Evolutionary conservation across 176 grass and related monocot species (phyloP), one percentile per base, ranked within the genome.

Genomic region (Cocos nucifera): DNA sequence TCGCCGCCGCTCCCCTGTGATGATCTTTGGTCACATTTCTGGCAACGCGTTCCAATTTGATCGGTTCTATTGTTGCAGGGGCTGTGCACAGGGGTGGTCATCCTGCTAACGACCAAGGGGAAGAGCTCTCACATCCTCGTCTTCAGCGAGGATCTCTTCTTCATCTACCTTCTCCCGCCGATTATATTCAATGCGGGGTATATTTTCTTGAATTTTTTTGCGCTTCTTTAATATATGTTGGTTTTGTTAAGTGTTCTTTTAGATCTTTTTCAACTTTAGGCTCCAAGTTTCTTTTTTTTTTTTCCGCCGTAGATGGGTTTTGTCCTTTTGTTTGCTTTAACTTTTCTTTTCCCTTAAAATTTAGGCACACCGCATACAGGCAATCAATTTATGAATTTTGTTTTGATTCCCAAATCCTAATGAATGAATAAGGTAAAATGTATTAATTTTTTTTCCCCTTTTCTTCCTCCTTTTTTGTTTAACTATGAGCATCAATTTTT

Each of bases 101-200:
- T 98, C 65, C 62, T 91, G 81, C 77, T 88, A 29, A 83, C 84
- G 15, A 89, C 94, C 9, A 63, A 89, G 58, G 88, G 94, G 63
- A 98, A 81, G 73, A 98, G 84, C 81, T 98, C 94, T 12, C 94
- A 86, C 69, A 68, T 98, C 60, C 80, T 98, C 39, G 88, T 98
- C 49, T 98, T 98, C 79, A 98, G 94, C 56, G 94, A 93, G 74
- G 94, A 98, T 56, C 80, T 98, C 69, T 98, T 98, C 81, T 98
- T 98, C 64, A 98, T 98, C 20, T 98, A 98, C 80, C 87, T 98
- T 58, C 88, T 98, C 0, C 94, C 94, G 0, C 94, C 94, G 10
- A 98, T 98, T 66, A 98, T 98, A 78, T 98, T 98, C 74, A 98
- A 98, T 70, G 94, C 94, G 8, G 94, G 93, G 93, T 98, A 68